Percentiles rank a stretch among this genome's conserved stretches.
These are phyloP conservation scores for Hypoxylon sp. DNA, from an alignment of 2,329 filamentous ascomycete genomes.

Conservation along the genomic window DNA sequence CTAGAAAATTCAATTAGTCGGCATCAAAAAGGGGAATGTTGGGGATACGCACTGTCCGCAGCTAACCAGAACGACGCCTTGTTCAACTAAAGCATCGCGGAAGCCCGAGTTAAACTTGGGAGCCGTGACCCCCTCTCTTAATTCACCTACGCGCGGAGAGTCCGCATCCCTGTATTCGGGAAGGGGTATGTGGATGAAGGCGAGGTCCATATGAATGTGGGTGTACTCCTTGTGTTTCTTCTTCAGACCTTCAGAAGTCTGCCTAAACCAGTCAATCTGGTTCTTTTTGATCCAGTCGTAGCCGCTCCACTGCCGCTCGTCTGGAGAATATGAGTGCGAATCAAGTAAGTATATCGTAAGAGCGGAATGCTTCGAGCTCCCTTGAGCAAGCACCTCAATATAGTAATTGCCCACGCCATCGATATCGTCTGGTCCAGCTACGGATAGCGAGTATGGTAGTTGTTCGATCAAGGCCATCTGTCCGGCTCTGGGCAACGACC, in stretches of 20 bases:
- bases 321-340: conserved; percentile 90
- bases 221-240: conserved; percentile 86
- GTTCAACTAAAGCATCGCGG: conserved; percentile 86
- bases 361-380: conserved; percentile 86
- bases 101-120: conserved; percentile 94
- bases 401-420: conserved; percentile 96
- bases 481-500: conserved; percentile 78
- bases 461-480: conserved; percentile 91
- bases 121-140: conserved; percentile 87
- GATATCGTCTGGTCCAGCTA: conserved; percentile 83
- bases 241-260: conserved; percentile 80
- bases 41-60: conserved; percentile 83
- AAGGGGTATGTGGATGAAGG: conserved; percentile 97
- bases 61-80: conserved; percentile 88
- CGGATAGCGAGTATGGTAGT: conserved; percentile 90
- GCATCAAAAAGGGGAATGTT: conserved; percentile 1
- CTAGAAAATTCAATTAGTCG: conserved; percentile 58
- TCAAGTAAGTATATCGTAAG: conserved; percentile 96
- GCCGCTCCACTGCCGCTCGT: conserved; percentile 88
- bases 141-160: conserved; percentile 76
- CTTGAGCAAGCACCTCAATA: conserved; percentile 87
- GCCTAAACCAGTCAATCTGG: conserved; percentile 95
- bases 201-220: conserved; percentile 93
- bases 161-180: conserved; percentile 83
- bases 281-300: conserved; percentile 98